phyloP scores from a whole-genome alignment of 441 rosid species.

The Breynia disticha region DNA sequence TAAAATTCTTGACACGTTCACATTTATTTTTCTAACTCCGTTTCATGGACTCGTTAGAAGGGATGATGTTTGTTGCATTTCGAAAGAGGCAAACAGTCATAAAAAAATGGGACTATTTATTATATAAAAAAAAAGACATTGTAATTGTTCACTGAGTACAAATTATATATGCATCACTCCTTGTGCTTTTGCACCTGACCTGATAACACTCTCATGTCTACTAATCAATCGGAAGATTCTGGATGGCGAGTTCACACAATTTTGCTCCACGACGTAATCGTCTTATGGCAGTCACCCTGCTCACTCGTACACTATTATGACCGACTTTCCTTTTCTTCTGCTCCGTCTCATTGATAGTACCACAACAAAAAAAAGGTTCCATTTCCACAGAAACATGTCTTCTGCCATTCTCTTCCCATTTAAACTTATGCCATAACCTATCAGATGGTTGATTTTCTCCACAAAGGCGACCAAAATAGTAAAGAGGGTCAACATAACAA shows the following conservation, averaged over 20 bases:
- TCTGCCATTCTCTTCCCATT: constrained; percentile 14
- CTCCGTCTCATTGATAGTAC: constrained; percentile 3
- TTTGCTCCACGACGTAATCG: constrained; percentile 27
- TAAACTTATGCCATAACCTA: constrained; percentile 15
- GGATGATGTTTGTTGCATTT: too few relatives aligned
- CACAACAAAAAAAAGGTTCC: constrained; percentile 15
- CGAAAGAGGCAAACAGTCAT: too few relatives aligned
- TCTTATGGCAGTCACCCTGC: constrained; percentile 21
- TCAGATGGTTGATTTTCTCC: constrained; percentile 26
- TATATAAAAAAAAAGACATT: too few relatives aligned
- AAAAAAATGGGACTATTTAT: too few relatives aligned
- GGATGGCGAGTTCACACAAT: constrained; percentile 20
- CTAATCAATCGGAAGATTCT: constrained; percentile 22
- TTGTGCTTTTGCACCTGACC: too few relatives aligned
- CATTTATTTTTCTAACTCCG: too few relatives aligned
- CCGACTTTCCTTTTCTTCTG: constrained; percentile 17
- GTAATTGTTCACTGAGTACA: too few relatives aligned
- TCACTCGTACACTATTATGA: constrained; percentile 9
- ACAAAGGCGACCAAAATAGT: constrained; percentile 46
- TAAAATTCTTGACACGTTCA: too few relatives aligned
- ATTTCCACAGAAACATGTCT: constrained; percentile 13
- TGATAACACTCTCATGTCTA: too few relatives aligned
- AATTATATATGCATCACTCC: too few relatives aligned
- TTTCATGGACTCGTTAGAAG: too few relatives aligned
- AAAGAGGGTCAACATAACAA: constrained; percentile 49